Conservation (phyloP, 2,329 filamentous ascomycete genomes). For the Beauveria medogensis region DNA sequence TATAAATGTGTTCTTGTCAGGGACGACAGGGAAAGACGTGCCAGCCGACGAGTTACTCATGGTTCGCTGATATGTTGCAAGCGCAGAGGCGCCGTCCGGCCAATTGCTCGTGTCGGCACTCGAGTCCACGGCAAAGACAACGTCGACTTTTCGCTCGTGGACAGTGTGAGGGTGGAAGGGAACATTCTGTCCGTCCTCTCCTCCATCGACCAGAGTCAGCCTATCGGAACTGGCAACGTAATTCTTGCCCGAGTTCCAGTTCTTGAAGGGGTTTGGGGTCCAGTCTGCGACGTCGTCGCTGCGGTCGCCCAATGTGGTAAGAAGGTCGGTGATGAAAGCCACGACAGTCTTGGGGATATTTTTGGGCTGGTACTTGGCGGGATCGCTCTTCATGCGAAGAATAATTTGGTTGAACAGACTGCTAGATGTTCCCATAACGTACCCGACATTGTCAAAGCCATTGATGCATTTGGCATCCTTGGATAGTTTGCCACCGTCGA, state of each 20-base stretch:
- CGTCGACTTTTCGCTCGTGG: slow-evolving; percentile 45
- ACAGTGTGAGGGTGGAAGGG: slow-evolving; percentile 59
- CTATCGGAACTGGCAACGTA: slow-evolving; percentile 34
- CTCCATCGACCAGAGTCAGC: slow-evolving; percentile 73
- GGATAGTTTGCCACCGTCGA: slow-evolving; percentile 40
- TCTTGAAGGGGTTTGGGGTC: slow-evolving; percentile 50
- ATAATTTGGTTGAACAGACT: slow-evolving; percentile 67
- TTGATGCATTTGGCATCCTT: slow-evolving; percentile 38
- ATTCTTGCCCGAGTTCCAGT: slow-evolving; percentile 41
- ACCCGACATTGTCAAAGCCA: slow-evolving; percentile 75
- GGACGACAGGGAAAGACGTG: slow-evolving; percentile 51
- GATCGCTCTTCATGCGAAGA: slow-evolving; percentile 55
- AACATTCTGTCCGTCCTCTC: slow-evolving; percentile 72
- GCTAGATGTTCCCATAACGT: slow-evolving; percentile 74
- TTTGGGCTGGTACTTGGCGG: slow-evolving; percentile 41
- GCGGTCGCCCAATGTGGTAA: slow-evolving; percentile 45
- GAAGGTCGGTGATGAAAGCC: slow-evolving; percentile 39
- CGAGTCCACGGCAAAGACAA: slow-evolving; percentile 58
- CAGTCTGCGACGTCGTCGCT: slow-evolving; percentile 72
- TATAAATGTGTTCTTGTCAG: slow-evolving; percentile 46
- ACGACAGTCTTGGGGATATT: slow-evolving; percentile 33
- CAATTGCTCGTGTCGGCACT: slow-evolving; percentile 53
- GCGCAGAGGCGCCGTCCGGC: slow-evolving; percentile 53
- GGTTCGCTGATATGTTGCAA: slow-evolving; percentile 48
- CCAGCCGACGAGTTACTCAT: slow-evolving; percentile 39